These are phyloP conservation scores for Triadica sebifera DNA, from an alignment of 345 rosid species.

Conservation along the genomic window DNA sequence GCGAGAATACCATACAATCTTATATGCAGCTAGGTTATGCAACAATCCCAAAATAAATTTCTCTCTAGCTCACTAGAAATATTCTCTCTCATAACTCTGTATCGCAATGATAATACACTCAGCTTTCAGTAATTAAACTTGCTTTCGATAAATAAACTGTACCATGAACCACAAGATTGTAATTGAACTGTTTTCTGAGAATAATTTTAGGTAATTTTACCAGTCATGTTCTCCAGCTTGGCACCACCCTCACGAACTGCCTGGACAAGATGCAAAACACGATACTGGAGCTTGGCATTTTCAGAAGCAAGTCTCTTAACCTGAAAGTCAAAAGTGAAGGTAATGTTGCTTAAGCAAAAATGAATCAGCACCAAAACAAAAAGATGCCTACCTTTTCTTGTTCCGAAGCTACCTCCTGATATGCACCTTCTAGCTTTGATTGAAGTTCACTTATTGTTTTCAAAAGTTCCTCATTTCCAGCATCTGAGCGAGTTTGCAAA, in stretches of 20 bases:
- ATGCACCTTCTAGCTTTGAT: slow-evolving; percentile 42
- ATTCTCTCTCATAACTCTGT: no score
- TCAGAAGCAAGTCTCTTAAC: slow-evolving; percentile 42
- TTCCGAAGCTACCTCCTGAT: slow-evolving; percentile 35
- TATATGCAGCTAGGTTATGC: no score
- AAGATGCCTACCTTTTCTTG: slow-evolving; percentile 35
- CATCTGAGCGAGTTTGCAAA: slow-evolving; percentile 26
- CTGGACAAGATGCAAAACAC: slow-evolving; percentile 47
- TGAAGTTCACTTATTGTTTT: slow-evolving; percentile 38
- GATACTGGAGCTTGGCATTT: slow-evolving; percentile 56
- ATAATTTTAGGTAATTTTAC: slow-evolving; percentile 9
- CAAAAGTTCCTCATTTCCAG: slow-evolving; percentile 31
- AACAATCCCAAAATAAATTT: no score
- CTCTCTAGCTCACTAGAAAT: no score
- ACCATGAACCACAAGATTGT: neutral
- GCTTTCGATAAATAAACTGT: no score
- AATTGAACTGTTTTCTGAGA: neutral
- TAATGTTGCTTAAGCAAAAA: neutral
- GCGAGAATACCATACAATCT: no score
- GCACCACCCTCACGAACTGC: slow-evolving; percentile 40
- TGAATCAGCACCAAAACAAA: neutral
- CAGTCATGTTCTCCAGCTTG: slow-evolving; percentile 33
- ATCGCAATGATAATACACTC: no score
- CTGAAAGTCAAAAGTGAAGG: slow-evolving; percentile 29
- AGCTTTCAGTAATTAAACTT: neutral